Evolutionary conservation across 1,139 yeast genomes (phyloP).

Genomic region (Pichia sorboxylosa): DNA sequence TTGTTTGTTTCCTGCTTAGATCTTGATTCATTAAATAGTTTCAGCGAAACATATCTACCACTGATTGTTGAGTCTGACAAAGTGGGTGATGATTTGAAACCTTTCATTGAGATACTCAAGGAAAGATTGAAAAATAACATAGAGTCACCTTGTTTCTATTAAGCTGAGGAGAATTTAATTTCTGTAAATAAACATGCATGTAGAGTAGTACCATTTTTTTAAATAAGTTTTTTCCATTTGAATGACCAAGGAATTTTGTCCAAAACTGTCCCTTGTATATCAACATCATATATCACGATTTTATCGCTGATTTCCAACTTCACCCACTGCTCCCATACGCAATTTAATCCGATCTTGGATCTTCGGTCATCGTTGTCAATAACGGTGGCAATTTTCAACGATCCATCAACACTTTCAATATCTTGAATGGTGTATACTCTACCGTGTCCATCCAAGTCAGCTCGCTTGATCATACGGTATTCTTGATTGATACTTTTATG

Average conservation of each 20-base stretch:
- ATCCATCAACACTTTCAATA: conserved; percentile 4
- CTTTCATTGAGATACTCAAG: too few species aligned
- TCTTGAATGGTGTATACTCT: conserved; percentile 3
- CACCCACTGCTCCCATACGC: conserved; percentile 8
- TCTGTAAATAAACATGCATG: too few species aligned
- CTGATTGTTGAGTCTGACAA: conserved; percentile 11
- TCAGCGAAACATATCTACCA: conserved; percentile 16
- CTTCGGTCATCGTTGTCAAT: neutral
- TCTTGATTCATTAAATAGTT: conserved; percentile 10
- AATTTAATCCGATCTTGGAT: conserved; percentile 13
- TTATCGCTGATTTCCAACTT: conserved; percentile 7
- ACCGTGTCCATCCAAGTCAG: neutral
- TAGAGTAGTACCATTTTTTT: too few species aligned
- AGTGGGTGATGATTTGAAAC: too few species aligned
- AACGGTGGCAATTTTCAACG: conserved; percentile 4
- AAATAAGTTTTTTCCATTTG: too few species aligned
- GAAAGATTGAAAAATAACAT: too few species aligned
- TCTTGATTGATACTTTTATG: too few species aligned
- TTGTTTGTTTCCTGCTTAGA: conserved; percentile 15
- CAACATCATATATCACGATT: too few species aligned
- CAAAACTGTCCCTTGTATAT: too few species aligned
- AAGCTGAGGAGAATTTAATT: too few species aligned
- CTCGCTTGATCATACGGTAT: conserved; percentile 7
- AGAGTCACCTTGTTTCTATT: too few species aligned
- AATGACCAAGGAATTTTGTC: too few species aligned